phyloP scores from a whole-genome alignment of 2,329 filamentous ascomycete genomes.

The Aspergillus piperis region DNA sequence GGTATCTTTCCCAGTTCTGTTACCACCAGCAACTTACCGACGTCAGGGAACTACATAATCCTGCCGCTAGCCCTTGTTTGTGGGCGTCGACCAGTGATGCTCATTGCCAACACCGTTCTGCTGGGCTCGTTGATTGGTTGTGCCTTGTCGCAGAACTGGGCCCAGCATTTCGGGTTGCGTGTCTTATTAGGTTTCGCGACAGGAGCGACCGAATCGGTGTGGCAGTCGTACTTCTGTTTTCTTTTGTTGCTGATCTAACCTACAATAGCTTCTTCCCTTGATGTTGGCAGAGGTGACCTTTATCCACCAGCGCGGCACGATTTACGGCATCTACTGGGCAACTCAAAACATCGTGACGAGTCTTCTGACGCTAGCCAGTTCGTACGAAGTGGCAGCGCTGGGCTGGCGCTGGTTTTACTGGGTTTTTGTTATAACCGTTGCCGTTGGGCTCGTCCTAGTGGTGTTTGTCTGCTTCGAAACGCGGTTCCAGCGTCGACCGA shows the following conservation, averaged over 20 bases:
- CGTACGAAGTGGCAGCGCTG: conserved; percentile 38
- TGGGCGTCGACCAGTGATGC: conserved; percentile 41
- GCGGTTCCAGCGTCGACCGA: conserved; percentile 37
- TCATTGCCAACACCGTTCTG: conserved; percentile 34
- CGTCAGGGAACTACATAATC: conserved; percentile 37
- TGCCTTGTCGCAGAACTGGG: conserved; percentile 35
- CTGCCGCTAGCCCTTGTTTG: conserved; percentile 43
- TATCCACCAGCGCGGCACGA: conserved; percentile 40
- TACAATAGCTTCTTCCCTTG: conserved; percentile 35
- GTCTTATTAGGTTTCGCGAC: conserved; percentile 42
- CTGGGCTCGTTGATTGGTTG: conserved; percentile 38
- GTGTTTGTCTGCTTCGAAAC: conserved; percentile 47
- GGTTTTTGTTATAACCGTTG: conserved; percentile 41
- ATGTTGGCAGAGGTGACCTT: conserved; percentile 46
- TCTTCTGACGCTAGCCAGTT: conserved; percentile 36
- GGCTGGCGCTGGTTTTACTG: conserved; percentile 49
- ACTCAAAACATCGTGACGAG: conserved; percentile 39
- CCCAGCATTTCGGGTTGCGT: conserved; percentile 41
- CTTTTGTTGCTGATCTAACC: neutral
- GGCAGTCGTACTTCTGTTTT: neutral
- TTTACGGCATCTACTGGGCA: conserved; percentile 45
- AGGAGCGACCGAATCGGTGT: conserved; percentile 41
- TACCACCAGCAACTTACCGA: neutral
- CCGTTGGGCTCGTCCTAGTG: conserved; percentile 39
- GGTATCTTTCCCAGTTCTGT: neutral